Evolutionary conservation across 2,329 filamentous ascomycete species (phyloP).

Genomic region (Immersiporthe knoxdaviesiana): DNA sequence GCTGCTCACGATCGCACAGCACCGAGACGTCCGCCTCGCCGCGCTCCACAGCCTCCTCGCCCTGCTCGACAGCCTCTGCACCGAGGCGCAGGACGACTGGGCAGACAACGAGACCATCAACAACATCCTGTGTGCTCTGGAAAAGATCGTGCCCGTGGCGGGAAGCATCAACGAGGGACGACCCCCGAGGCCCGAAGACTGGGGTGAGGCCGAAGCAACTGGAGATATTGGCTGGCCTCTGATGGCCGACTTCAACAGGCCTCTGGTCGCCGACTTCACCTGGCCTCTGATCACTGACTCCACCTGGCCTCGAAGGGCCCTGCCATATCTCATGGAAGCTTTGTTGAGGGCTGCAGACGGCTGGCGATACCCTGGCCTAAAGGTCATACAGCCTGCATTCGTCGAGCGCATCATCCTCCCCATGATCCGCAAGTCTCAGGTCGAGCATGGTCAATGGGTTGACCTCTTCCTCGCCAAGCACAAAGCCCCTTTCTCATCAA

Average conservation of each 20-base stretch:
- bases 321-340: constrained; percentile 19
- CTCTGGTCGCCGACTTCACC: background rate
- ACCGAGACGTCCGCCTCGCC: constrained; percentile 22
- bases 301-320: background rate
- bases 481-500: constrained; percentile 1
- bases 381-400: constrained; percentile 6
- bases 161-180: constrained; percentile 25
- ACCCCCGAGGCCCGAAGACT: constrained; percentile 11
- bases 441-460: constrained; percentile 17
- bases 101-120: background rate
- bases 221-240: constrained; percentile 7
- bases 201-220: constrained; percentile 13
- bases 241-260: background rate
- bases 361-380: background rate
- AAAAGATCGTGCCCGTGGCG: constrained; percentile 15
- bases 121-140: constrained; percentile 16
- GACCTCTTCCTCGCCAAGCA: constrained; percentile 19
- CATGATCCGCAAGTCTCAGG: constrained; percentile 14
- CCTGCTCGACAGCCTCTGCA: constrained; percentile 15
- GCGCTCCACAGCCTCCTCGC: constrained; percentile 22
- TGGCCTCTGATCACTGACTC: constrained; percentile 10
- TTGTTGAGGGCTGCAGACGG: constrained; percentile 2
- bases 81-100: background rate
- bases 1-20: constrained; percentile 22
- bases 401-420: constrained; percentile 16